These are phyloP conservation scores for Leptographium procerum DNA, from an alignment of 2,329 filamentous ascomycete genomes.

Conservation along the genomic window DNA sequence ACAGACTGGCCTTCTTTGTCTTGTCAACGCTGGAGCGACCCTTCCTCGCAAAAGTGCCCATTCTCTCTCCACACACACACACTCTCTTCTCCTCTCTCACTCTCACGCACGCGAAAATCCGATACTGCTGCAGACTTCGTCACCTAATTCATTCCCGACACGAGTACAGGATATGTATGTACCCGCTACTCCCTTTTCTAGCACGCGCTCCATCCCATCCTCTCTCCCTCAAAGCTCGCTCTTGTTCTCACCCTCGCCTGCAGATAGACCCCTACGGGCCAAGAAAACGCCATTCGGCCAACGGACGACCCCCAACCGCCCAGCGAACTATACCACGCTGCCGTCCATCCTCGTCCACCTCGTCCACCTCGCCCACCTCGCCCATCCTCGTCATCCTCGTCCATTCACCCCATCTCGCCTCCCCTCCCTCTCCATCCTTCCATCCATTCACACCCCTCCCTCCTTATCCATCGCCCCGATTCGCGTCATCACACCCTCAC, in stretches of 20 bases:
- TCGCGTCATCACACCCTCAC: neutral
- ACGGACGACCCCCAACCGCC: neutral
- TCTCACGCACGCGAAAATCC: neutral
- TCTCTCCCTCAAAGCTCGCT: neutral
- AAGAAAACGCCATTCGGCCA: neutral
- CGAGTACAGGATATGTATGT: neutral
- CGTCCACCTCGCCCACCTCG: neutral
- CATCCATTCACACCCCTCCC: neutral
- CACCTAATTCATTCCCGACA: neutral
- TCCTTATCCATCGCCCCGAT: neutral
- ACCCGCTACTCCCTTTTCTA: neutral
- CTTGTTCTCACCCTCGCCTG: neutral
- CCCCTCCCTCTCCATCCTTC: neutral
- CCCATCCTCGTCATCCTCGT: neutral
- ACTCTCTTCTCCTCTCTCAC: neutral
- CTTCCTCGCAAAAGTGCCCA: neutral
- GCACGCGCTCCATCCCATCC: neutral
- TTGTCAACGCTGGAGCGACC: neutral
- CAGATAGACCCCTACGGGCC: neutral
- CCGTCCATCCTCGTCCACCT: neutral
- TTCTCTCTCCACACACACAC: neutral
- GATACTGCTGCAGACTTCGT: neutral
- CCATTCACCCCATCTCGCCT: neutral
- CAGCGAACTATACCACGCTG: neutral
- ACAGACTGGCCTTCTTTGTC: neutral